These are phyloP conservation scores for Diaporthe ilicicola DNA, from an alignment of 2,329 filamentous ascomycete species.

Conservation along the genomic window DNA sequence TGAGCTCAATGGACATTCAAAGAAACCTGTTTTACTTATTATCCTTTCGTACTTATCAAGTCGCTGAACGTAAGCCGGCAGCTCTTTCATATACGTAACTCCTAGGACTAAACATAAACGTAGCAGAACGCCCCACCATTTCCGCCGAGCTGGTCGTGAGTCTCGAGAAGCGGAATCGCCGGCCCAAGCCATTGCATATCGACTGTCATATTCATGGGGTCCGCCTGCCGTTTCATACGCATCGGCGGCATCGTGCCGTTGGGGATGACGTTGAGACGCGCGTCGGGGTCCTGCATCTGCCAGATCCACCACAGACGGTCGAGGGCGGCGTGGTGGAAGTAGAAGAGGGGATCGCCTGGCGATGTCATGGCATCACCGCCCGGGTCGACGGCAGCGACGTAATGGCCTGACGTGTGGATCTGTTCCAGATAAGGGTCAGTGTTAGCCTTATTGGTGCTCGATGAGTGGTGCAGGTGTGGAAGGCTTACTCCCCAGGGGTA, in stretches of 20 bases:
- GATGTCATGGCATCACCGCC: conserved; percentile 47
- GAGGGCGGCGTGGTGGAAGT: conserved; percentile 49
- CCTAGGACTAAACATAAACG: conserved; percentile 37
- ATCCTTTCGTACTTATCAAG: neutral
- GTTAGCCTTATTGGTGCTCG: neutral
- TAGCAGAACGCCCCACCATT: conserved; percentile 40
- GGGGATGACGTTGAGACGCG: conserved; percentile 44
- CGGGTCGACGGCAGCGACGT: conserved; percentile 47
- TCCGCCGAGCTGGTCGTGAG: conserved; percentile 41
- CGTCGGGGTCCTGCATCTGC: conserved; percentile 40
- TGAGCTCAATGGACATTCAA: too few species aligned
- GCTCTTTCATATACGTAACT: neutral
- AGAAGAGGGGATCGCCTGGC: conserved; percentile 50
- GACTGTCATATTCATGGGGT: conserved; percentile 32
- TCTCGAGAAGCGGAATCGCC: conserved; percentile 37
- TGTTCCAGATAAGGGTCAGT: conserved; percentile 7
- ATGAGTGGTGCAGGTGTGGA: neutral
- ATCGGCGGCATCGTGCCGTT: conserved; percentile 36
- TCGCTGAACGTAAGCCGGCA: neutral
- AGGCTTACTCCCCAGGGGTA: conserved; percentile 48
- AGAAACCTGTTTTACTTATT: neutral
- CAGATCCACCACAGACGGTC: conserved; percentile 53
- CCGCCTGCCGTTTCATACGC: neutral
- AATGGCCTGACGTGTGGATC: conserved; percentile 49
- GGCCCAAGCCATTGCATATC: conserved; percentile 41